Evolutionary conservation across 23 red algal species (phyloP), one percentile per base, ranked within the genome.

Genomic region (Rhodosorus marinus): DNA sequence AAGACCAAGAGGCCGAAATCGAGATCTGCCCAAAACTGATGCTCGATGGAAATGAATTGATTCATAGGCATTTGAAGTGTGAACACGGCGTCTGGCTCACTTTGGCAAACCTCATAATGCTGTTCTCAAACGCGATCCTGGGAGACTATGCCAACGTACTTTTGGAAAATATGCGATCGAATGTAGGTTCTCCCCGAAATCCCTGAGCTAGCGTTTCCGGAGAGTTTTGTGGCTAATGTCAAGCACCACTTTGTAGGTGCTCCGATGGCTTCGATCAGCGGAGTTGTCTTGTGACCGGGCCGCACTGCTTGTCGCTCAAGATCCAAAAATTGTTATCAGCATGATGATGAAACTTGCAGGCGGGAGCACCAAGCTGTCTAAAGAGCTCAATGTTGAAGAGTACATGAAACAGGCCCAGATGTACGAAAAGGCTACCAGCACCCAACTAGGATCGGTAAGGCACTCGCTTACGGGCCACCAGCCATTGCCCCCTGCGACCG

Each of bases 211-310:
- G n/a, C n/a, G n/a, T n/a, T n/a, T n/a, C n/a, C n/a, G n/a, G n/a
- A n/a, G n/a, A n/a, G n/a, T n/a, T 43, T 43, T 17, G 38, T 17
- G 17, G 38, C 11, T 43, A 11, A 43, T 17, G 11, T 11, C 11
- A 11, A 17, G 11, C 38, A 11, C 17, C 11, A 17, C 11, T 17
- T 11, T 11, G 38, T 17, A 43, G 17, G 38, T 43, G 38, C 25
- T 52, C 23, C 26, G 43, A 27, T 98, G 90, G 90, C 69, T 80
- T 31, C 71, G 72, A 32, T 57, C 90, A 0, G 90, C 90, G 15
- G 90, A 98, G 64, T 56, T 98, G 15, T 79, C 58, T 26, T 85
- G 90, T 43, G 90, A 98, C 73, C 66, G 90, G 27, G 90, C 90
- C 17, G 70, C 75, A 51, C 34, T 98, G 58, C 81, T 98, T 20